phyloP scores from a whole-genome alignment of 768 basidiomycete species.

The Strobilomyces confusus region DNA sequence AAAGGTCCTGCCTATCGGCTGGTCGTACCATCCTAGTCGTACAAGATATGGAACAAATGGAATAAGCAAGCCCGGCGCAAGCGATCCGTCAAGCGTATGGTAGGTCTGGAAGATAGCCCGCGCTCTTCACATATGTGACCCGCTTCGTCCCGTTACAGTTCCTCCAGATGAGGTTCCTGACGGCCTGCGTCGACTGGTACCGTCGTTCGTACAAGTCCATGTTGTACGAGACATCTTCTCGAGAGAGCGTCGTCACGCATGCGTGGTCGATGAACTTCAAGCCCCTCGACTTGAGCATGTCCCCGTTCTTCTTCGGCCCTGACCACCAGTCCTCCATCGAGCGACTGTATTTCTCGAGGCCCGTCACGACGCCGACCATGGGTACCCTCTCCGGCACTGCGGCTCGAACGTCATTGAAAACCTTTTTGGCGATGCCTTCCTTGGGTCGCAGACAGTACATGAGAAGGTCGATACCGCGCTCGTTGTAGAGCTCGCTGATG shows the following conservation, averaged over 20 bases:
- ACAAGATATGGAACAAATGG: constrained; percentile 7
- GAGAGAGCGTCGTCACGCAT: constrained; percentile 38
- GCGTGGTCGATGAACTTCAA: constrained; percentile 39
- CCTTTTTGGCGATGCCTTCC: constrained; percentile 27
- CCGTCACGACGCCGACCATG: constrained; percentile 36
- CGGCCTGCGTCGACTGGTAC: constrained; percentile 24
- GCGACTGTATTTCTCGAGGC: constrained; percentile 32
- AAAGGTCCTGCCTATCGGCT: constrained; percentile 17
- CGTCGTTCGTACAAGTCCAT: constrained; percentile 32
- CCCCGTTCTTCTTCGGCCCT: constrained; percentile 28
- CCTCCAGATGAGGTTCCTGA: constrained; percentile 27
- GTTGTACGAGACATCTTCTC: constrained; percentile 31
- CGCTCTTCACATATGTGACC: constrained; percentile 28
- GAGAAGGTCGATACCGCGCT: constrained; percentile 31
- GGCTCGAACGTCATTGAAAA: constrained; percentile 25
- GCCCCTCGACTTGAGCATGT: constrained; percentile 29
- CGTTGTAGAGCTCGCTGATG: constrained; percentile 28
- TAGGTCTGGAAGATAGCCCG: constrained; percentile 27
- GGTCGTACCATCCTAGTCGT: constrained; percentile 11
- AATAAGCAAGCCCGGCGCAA: background rate
- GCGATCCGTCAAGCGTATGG: constrained; percentile 14
- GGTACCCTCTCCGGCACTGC: constrained; percentile 33
- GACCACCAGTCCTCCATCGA: constrained; percentile 35
- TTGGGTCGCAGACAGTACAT: constrained; percentile 28
- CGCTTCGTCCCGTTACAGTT: constrained; percentile 29